Evolutionary conservation across 805 yeast species (phyloP).

Genomic region (Lipomyces spencermartinsiae): DNA sequence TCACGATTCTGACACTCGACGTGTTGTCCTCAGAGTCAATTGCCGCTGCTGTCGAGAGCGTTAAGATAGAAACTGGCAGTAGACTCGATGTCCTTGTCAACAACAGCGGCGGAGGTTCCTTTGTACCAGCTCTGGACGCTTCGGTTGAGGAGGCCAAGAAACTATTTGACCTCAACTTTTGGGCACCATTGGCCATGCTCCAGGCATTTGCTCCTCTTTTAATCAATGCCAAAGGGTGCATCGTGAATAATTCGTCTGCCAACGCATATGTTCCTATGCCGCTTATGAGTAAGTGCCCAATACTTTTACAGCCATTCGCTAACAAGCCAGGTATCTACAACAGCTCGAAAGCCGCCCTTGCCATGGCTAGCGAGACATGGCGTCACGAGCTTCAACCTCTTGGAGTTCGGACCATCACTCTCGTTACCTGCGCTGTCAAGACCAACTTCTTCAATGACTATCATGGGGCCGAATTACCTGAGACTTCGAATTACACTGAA

Average conservation of each 20-base stretch:
- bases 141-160: background rate
- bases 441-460: background rate
- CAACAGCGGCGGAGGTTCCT: slow-evolving; percentile 1
- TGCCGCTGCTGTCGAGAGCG: background rate
- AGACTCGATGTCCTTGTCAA: background rate
- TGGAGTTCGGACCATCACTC: slow-evolving; percentile 1
- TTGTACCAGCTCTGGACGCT: slow-evolving; percentile 1
- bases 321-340: background rate
- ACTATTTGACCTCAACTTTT: background rate
- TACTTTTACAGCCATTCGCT: background rate
- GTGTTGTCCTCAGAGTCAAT: background rate
- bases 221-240: background rate
- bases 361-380: background rate
- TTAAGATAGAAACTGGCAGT: background rate
- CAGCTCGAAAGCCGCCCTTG: background rate
- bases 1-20: background rate
- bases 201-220: background rate
- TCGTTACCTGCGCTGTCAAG: background rate
- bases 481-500: background rate
- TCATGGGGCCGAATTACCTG: background rate
- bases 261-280: background rate
- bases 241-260: background rate
- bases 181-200: background rate
- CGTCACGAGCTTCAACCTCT: background rate
- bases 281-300: background rate